Evolutionary conservation across 23 red algal genomes (phyloP), one percentile per base, ranked within the genome.

Genomic region (Gracilaria gracilis): DNA sequence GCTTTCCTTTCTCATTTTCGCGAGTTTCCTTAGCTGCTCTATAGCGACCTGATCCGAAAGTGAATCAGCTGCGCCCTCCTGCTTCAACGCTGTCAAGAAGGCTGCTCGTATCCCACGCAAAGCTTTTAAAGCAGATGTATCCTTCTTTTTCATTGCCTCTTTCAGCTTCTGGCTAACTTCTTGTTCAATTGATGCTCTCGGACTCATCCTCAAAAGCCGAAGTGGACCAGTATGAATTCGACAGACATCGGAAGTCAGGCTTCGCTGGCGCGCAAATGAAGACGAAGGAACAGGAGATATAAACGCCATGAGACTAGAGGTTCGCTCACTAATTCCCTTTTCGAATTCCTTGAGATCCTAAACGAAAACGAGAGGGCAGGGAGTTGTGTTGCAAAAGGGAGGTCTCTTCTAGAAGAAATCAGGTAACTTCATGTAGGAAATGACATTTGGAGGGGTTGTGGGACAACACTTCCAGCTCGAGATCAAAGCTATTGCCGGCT

Each of bases 81-180:
- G 87, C 35, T 96, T 96, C 38, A 75, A 29, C 2, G 80, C 83
- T 17, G 59, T 92, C 65, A 92, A 64, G 34, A 96, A 91, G n/a
- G 94, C 94, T 9, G 94, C 94, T 24, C 94, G 87, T 27, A 96
- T 96, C 21, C 61, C 62, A 49, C 94, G 86, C 65, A 91, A 72
- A 31, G 82, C 94, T 37, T 74, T 80, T 21, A 96, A 31, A 12
- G 31, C 27, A 17, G 48, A 17, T 14, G 79, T 64, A 64, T 91
- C 86, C 67, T 84, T 84, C 19, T 80, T 80, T 67, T 96, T 96
- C 94, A 96, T 96, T 50, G 94, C 94, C 42, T 67, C 78, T 33
- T 91, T 96, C 48, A 96, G 24, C 48, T 72, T 62, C 36, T 87
- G 35, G 9, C 70, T 67, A 27, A 94, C 92, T 75, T 94, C 82